phyloP scores from a whole-genome alignment of 2,329 filamentous ascomycete species.

The Ascochyta koolunga region DNA sequence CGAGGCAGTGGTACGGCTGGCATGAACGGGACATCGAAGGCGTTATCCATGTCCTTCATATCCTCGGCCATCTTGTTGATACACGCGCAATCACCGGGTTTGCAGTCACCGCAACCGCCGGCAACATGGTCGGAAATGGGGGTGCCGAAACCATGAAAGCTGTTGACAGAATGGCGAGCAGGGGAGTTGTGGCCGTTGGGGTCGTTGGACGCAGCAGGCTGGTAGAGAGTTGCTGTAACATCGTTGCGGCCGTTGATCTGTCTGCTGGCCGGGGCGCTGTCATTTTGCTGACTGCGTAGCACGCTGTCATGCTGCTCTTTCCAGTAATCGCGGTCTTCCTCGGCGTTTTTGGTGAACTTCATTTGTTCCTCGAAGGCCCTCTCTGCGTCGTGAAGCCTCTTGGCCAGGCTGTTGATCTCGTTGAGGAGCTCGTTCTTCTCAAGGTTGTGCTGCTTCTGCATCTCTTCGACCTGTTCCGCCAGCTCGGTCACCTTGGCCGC shows the following conservation, averaged over 20 bases:
- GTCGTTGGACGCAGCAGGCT: slow-evolving; percentile 2
- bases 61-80: slow-evolving; percentile 37
- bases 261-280: slow-evolving; percentile 3
- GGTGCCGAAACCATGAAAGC: slow-evolving; percentile 22
- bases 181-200: slow-evolving; percentile 6
- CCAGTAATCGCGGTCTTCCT: slow-evolving; percentile 24
- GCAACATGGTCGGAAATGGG: slow-evolving; percentile 22
- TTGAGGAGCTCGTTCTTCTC: slow-evolving; percentile 21
- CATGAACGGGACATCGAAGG: slow-evolving; percentile 28
- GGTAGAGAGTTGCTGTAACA: slow-evolving; percentile 11
- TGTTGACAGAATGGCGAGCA: slow-evolving; percentile 15
- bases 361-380: slow-evolving; percentile 5
- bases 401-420: slow-evolving; percentile 12
- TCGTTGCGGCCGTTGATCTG: slow-evolving; percentile 16
- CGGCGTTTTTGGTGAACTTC: slow-evolving; percentile 5
- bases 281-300: slow-evolving; percentile 10
- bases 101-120: slow-evolving; percentile 37
- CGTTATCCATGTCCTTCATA: slow-evolving; percentile 12
- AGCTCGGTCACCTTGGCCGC: slow-evolving; percentile 80
- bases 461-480: slow-evolving; percentile 49
- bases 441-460: slow-evolving; percentile 17
- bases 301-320: slow-evolving; percentile 16
- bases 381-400: slow-evolving; percentile 12
- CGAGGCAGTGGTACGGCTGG: slow-evolving; percentile 26
- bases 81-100: slow-evolving; percentile 41